A percentile compares a stretch with the other conserved stretches of the same genome.
These are phyloP conservation scores for Phytopythium aichiense DNA, from an alignment of 352 stramenopile genomes.

Conservation along the genomic window DNA sequence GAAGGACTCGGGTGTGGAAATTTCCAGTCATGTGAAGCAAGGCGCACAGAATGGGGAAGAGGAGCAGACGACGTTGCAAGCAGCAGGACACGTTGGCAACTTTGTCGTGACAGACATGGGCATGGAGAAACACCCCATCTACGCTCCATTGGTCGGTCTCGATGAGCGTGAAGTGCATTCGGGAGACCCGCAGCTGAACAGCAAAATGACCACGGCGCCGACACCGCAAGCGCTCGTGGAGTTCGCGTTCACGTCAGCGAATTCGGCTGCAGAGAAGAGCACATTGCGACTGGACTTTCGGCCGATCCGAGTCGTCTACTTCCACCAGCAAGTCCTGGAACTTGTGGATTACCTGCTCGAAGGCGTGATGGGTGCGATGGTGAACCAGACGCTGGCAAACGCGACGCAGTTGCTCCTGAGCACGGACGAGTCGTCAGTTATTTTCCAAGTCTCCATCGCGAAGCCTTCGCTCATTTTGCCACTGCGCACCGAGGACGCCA, in stretches of 20 bases:
- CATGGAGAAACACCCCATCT: constrained; percentile 59
- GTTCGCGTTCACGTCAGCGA: constrained; percentile 28
- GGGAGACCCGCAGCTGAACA: background rate
- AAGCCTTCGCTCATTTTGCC: constrained; percentile 70
- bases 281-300: constrained; percentile 48
- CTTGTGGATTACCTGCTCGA: constrained; percentile 81
- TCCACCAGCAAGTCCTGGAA: constrained; percentile 83
- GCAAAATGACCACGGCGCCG: background rate
- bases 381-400: constrained; percentile 62
- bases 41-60: constrained; percentile 12
- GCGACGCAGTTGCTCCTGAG: constrained; percentile 71
- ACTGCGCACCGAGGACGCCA: constrained; percentile 40
- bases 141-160: constrained; percentile 61
- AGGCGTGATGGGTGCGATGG: constrained; percentile 67
- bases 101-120: constrained; percentile 74
- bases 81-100: constrained; percentile 56
- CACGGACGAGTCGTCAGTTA: constrained; percentile 51
- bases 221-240: constrained; percentile 17
- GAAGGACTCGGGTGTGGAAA: constrained; percentile 49
- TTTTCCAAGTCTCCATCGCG: constrained; percentile 45
- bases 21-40: constrained; percentile 20
- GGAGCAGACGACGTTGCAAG: constrained; percentile 15
- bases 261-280: constrained; percentile 27
- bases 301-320: constrained; percentile 75
- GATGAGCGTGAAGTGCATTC: constrained; percentile 25